Conservation (phyloP, 805 yeast genomes). For the Suhomyces tanzawaensis region DNA sequence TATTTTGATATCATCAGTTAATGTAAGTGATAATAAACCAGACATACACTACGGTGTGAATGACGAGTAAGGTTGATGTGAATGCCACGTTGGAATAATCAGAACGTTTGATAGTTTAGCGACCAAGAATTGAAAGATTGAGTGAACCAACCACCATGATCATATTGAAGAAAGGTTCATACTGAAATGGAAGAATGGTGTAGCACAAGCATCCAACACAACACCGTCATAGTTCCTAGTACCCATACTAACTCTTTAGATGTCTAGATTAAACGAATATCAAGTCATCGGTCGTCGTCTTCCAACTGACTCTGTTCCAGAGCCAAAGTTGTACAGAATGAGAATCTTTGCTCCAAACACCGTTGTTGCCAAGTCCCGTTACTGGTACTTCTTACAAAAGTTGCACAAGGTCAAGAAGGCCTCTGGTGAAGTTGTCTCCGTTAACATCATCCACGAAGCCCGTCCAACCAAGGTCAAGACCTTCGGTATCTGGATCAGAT, state of each 20-base stretch:
- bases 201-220: too few relatives aligned
- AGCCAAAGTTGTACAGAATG: slow-evolving; percentile 99
- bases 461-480: slow-evolving; percentile 99
- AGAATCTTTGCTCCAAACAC: slow-evolving; percentile 98
- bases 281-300: slow-evolving; percentile 99
- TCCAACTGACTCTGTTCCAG: slow-evolving; percentile 98
- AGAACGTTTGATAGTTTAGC: too few relatives aligned
- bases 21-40: too few relatives aligned
- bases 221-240: background rate
- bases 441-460: slow-evolving; percentile 88
- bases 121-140: too few relatives aligned
- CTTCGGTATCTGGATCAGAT: slow-evolving; percentile 99
- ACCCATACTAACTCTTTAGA: slow-evolving; percentile 14
- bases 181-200: background rate
- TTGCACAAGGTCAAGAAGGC: slow-evolving; percentile 99
- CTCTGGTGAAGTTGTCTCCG: slow-evolving; percentile 97
- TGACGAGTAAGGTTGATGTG: too few relatives aligned
- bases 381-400: slow-evolving; percentile 99
- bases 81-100: too few relatives aligned
- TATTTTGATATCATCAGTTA: slow-evolving; percentile 11
- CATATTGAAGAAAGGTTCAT: background rate
- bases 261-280: slow-evolving; percentile 98
- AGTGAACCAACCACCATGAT: too few relatives aligned
- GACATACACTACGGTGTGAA: too few relatives aligned
- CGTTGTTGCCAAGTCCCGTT: slow-evolving; percentile 99